phyloP scores from a whole-genome alignment of 176 grass and related monocot species.

The Bolboschoenus planiculmis region DNA sequence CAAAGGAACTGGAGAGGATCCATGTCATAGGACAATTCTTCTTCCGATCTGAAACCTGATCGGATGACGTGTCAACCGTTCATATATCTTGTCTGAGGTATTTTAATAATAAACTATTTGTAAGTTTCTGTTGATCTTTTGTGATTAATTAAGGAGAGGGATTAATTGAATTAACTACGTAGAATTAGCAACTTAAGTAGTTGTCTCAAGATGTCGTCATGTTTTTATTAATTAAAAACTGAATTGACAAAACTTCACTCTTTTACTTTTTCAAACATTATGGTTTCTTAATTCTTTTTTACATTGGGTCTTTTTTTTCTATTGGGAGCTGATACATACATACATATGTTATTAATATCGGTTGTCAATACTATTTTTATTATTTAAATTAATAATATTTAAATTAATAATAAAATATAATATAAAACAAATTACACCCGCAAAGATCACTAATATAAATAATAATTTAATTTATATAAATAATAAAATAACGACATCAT shows the following conservation, averaged over 20 bases:
- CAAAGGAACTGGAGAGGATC: neutral
- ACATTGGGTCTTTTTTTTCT: too few relatives aligned
- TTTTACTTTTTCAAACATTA: neutral
- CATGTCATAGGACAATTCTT: too few relatives aligned
- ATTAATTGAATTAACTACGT: neutral
- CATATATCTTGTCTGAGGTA: neutral
- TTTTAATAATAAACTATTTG: neutral
- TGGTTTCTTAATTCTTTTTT: too few relatives aligned
- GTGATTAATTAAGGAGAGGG: neutral
- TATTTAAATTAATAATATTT: too few relatives aligned
- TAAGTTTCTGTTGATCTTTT: neutral
- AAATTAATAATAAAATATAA: too few relatives aligned
- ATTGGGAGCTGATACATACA: too few relatives aligned
- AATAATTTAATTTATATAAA: too few relatives aligned
- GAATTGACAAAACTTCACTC: neutral
- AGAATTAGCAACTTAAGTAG: neutral
- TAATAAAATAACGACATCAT: too few relatives aligned
- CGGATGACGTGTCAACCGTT: neutral
- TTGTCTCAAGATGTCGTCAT: neutral
- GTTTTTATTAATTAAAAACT: neutral
- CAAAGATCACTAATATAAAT: too few relatives aligned
- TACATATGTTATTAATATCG: too few relatives aligned
- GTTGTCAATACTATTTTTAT: too few relatives aligned
- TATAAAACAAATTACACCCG: too few relatives aligned
- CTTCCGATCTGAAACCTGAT: neutral